These are phyloP conservation scores for Scalesia atractyloides DNA, from an alignment of 129 eudicot species.

Conservation along the genomic window DNA sequence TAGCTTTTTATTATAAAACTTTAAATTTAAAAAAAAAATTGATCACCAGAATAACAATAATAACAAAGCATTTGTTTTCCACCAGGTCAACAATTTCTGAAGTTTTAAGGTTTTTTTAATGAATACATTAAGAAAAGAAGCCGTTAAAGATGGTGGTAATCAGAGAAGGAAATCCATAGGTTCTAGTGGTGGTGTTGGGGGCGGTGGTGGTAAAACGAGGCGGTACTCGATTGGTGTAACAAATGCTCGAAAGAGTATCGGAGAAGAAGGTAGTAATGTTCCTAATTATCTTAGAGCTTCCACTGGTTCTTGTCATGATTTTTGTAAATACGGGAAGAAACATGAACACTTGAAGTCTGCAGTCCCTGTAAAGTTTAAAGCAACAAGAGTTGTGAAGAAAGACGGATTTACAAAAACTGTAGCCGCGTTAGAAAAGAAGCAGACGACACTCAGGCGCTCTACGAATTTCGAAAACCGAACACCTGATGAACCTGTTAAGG, in stretches of 20 bases:
- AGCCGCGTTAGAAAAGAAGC: constrained; percentile 32
- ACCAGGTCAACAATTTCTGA: background rate
- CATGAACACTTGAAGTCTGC: constrained; percentile 31
- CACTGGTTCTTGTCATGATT: constrained; percentile 91
- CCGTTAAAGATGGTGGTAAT: constrained; percentile 34
- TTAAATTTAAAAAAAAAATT: too few relatives aligned
- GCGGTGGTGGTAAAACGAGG: constrained; percentile 35
- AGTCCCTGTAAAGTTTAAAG: constrained; percentile 30
- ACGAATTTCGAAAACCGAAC: background rate
- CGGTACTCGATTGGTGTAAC: constrained; percentile 29
- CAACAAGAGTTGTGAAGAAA: constrained; percentile 9
- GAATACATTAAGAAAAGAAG: constrained; percentile 29
- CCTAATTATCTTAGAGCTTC: constrained; percentile 88
- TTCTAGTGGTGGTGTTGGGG: constrained; percentile 26
- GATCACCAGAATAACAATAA: background rate
- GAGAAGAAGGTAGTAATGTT: constrained; percentile 32
- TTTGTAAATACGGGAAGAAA: constrained; percentile 68
- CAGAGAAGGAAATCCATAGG: constrained; percentile 29
- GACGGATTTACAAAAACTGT: constrained; percentile 27
- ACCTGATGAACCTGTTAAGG: constrained; percentile 41
- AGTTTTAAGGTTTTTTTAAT: constrained; percentile 28
- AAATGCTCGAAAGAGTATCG: constrained; percentile 17
- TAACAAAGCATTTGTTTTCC: constrained; percentile 1
- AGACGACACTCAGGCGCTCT: constrained; percentile 18
- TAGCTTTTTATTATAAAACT: too few relatives aligned